phyloP scores from a whole-genome alignment of 768 basidiomycete genomes.

The Russula sp. region DNA sequence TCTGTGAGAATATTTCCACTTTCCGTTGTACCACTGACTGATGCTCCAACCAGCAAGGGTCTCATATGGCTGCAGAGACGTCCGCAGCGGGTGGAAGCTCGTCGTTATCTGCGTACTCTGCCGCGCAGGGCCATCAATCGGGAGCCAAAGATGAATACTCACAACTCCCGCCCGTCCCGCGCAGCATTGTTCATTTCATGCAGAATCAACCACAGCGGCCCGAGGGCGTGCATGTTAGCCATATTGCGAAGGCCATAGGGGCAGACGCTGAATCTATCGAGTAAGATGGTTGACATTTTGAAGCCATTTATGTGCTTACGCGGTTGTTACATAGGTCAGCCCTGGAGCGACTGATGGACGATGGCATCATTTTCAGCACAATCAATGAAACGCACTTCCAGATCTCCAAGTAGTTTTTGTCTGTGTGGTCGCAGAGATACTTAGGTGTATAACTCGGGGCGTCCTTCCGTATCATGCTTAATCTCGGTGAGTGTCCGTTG shows the following conservation, averaged over 20 bases:
- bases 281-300: slow-evolving; percentile 21
- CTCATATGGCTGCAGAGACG: slow-evolving; percentile 22
- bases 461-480: background rate
- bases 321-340: slow-evolving; percentile 49
- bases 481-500: background rate
- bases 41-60: slow-evolving; percentile 31
- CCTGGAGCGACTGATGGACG: slow-evolving; percentile 73
- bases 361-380: slow-evolving; percentile 76
- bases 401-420: slow-evolving; percentile 40
- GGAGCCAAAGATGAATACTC: slow-evolving; percentile 36
- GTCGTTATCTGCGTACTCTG: slow-evolving; percentile 38
- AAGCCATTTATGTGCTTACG: slow-evolving; percentile 1
- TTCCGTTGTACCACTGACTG: background rate
- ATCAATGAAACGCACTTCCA: slow-evolving; percentile 79
- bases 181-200: slow-evolving; percentile 66
- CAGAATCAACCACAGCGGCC: slow-evolving; percentile 43
- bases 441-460: background rate
- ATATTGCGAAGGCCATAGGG: slow-evolving; percentile 65
- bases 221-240: slow-evolving; percentile 73
- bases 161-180: slow-evolving; percentile 57
- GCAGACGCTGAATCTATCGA: slow-evolving; percentile 60
- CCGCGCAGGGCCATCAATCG: slow-evolving; percentile 33
- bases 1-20: slow-evolving; percentile 44
- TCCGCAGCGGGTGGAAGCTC: slow-evolving; percentile 10
- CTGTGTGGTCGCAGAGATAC: background rate